phyloP scores from a whole-genome alignment of 139 green algal species.

The Chlamydomonas sphaeroides region DNA sequence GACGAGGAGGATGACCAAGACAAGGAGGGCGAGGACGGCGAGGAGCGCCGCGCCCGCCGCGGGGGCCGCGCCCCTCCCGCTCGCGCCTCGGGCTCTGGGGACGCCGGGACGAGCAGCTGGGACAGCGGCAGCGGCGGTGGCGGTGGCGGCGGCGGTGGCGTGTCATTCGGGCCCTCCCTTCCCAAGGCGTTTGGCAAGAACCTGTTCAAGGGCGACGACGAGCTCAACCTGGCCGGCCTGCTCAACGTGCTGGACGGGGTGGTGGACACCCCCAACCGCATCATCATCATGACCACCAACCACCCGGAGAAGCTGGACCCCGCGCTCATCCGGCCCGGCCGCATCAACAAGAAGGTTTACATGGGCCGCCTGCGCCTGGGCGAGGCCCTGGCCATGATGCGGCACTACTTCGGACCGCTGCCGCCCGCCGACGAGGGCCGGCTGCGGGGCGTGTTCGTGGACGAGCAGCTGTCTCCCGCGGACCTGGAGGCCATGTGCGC shows the following conservation, averaged over 20 bases:
- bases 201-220: not conserved
- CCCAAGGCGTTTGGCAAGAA: not conserved
- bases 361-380: constrained; percentile 47
- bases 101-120: no score
- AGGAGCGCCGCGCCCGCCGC: no score
- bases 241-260: constrained; percentile 60
- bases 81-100: no score
- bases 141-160: no score
- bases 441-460: constrained; percentile 5
- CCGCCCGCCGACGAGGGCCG: not conserved
- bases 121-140: no score
- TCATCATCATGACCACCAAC: constrained; percentile 59
- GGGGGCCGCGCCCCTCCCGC: no score
- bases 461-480: constrained; percentile 54
- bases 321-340: constrained; percentile 54
- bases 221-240: constrained; percentile 47
- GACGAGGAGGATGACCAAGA: no score
- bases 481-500: constrained; percentile 65
- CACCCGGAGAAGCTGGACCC: constrained; percentile 59
- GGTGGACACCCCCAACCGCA: constrained; percentile 44
- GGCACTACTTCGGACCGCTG: constrained; percentile 56
- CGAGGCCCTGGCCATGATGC: constrained; percentile 53
- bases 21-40: no score
- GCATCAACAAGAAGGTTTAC: constrained; percentile 50
- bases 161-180: no score